Evolutionary conservation across 306 rosid species (phyloP).

Genomic region (peach (Prunus persica)): Prunus_persica_NCBIv2 NC_034009.1:34479501-34480000

Average conservation of each 20-base stretch:
- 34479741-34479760: neutral
- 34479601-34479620: neutral
- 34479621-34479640: neutral
- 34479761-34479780: neutral
- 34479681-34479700: neutral
- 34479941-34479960: neutral
- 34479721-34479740: neutral
- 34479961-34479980: neutral
- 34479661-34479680: slow-evolving; percentile 21
- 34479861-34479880: rapidly evolving
- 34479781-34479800: neutral
- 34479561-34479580: neutral
- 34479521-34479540: neutral
- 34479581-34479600: neutral
- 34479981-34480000: neutral
- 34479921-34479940: neutral
- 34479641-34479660: neutral
- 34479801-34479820: neutral
- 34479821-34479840: too few relatives aligned
- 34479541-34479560: neutral
- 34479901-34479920: rapidly evolving
- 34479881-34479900: too few relatives aligned
- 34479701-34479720: neutral
- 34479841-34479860: too few relatives aligned
- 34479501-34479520: neutral